Evolutionary conservation across 148 eudicot species (phyloP), one percentile per base, ranked within the genome.

Genomic region (Diospyros kaki): DNA sequence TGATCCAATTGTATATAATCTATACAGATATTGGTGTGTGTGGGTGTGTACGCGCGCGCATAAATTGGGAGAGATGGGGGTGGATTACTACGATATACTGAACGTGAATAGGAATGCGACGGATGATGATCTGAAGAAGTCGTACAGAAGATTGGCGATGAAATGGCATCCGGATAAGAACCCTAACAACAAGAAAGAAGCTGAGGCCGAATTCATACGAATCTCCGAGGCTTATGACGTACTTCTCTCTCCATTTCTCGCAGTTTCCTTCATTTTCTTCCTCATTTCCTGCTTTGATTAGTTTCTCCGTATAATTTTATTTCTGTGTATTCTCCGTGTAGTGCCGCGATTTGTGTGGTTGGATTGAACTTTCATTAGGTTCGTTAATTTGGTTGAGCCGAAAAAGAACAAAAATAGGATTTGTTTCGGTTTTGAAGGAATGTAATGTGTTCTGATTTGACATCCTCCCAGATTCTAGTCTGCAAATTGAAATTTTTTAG

Each of bases 101-200:
- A 73, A 83, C 68, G 93, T 91, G 28, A 86, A 79, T 18, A 84
- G 52, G 63, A 84, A 76, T 80, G 96, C 96, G 50, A 87, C 87
- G 17, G 96, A 91, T 2, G 96, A 91, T 58, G 96, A 91, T 84
- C 73, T 91, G 54, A 91, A 91, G 75, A 91, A 91, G n/a, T 78
- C 96, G 17, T 91, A 91, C 64, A 73, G 96, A 75, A 91, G 76
- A 80, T 71, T 91, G 82, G 96, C 96, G 1, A 91, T 91, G 96
- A 91, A 87, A 82, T 91, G 96, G 93, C 96, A 91, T 74, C 96
- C 96, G 48, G 96, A 91, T 81, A 91, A 91, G 75, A 91, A 91
- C 73, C 96, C 91, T 64, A 86, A 71, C 74, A 73, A 83, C 76
- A 28, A 28, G 28, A 28, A 28, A 28, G 88, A 91, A 75, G 96